A percentile compares a stretch with the other conserved stretches of the same genome.
phyloP scores from a whole-genome alignment of 257 asterid species.

The Rubia yunnanensis region DNA sequence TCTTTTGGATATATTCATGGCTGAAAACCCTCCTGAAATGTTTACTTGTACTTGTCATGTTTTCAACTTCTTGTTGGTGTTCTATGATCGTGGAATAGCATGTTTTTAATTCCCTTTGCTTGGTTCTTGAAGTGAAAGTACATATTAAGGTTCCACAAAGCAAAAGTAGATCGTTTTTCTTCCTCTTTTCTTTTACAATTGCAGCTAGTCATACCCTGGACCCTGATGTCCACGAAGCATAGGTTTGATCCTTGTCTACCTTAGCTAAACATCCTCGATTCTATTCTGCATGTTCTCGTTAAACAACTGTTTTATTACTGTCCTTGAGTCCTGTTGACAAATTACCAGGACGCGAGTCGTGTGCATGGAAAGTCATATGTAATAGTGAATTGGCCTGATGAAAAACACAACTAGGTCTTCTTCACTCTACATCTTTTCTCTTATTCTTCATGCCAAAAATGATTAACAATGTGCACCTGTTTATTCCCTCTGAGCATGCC shows the following conservation, averaged over 20 bases:
- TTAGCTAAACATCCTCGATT: background rate
- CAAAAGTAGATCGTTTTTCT: background rate
- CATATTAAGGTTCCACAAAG: background rate
- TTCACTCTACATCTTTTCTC: background rate
- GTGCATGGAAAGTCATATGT: background rate
- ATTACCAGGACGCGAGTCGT: background rate
- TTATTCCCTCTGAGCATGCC: background rate
- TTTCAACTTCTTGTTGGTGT: conserved; percentile 1
- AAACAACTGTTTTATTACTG: background rate
- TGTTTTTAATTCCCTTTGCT: background rate
- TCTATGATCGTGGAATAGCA: background rate
- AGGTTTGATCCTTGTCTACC: background rate
- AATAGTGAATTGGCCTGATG: background rate
- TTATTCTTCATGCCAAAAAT: background rate
- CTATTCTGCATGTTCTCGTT: background rate
- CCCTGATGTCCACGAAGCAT: background rate
- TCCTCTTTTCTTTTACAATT: background rate
- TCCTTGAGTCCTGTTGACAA: background rate
- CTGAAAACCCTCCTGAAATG: background rate
- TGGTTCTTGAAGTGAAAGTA: background rate
- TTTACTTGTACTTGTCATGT: background rate
- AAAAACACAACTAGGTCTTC: background rate
- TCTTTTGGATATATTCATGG: background rate
- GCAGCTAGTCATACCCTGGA: background rate
- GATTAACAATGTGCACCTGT: background rate